Conservation (phyloP, 352 stramenopile species). For the Elongisporangium undulatum region DNA sequence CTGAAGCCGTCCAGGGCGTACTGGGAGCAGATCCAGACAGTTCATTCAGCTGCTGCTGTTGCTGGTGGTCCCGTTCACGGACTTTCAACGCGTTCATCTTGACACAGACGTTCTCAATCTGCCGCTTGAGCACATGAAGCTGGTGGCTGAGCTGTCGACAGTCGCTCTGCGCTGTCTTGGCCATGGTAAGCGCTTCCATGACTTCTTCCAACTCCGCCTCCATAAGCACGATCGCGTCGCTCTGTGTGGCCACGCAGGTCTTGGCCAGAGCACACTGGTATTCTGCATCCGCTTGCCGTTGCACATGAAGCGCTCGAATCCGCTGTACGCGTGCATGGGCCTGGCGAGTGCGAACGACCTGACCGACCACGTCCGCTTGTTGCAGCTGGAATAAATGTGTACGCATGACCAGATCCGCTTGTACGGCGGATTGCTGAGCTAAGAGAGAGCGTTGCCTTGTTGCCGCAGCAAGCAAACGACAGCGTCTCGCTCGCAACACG, state of each 20-base stretch:
- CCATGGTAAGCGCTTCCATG: slow-evolving; percentile 20
- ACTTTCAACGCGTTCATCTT: slow-evolving; percentile 34
- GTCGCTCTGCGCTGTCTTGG: slow-evolving; percentile 27
- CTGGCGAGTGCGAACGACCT: slow-evolving; percentile 14
- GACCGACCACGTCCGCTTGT: slow-evolving; percentile 10
- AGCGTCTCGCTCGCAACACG: slow-evolving; percentile 3
- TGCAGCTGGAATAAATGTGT: slow-evolving; percentile 9
- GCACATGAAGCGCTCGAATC: slow-evolving; percentile 16
- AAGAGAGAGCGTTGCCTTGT: slow-evolving; percentile 14
- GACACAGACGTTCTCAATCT: slow-evolving; percentile 48
- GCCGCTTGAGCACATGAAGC: slow-evolving; percentile 36
- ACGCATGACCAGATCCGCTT: slow-evolving; percentile 13
- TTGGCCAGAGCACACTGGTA: slow-evolving; percentile 24
- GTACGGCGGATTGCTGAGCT: slow-evolving; percentile 25
- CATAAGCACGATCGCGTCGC: slow-evolving; percentile 29
- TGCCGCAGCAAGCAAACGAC: slow-evolving; percentile 8
- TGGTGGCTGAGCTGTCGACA: slow-evolving; percentile 21
- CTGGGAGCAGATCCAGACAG: background rate
- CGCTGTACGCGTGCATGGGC: slow-evolving; percentile 14
- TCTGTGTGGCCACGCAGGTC: slow-evolving; percentile 32
- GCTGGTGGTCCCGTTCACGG: slow-evolving; percentile 5
- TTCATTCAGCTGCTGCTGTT: slow-evolving; percentile 7
- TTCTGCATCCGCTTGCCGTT: slow-evolving; percentile 13
- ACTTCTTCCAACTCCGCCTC: slow-evolving; percentile 32
- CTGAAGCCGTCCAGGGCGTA: background rate